These are phyloP conservation scores for Entelexis paramagnoliae DNA, from an alignment of 1,139 yeast species.

Conservation along the genomic window DNA sequence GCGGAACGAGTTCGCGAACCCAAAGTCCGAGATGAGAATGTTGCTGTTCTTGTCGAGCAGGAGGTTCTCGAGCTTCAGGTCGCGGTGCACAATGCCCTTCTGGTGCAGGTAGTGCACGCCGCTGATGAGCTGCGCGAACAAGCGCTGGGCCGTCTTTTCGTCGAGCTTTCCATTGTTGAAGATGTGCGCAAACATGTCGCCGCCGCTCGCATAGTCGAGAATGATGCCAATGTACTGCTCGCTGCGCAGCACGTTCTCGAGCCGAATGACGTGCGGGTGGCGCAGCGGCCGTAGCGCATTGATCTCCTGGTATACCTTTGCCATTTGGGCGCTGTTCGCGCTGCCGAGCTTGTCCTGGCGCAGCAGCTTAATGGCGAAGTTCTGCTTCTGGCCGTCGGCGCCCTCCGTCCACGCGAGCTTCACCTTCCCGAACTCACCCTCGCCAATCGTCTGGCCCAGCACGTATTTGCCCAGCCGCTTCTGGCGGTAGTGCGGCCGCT, in stretches of 20 bases:
- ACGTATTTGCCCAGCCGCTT: slow-evolving; percentile 73
- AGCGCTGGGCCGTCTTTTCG: slow-evolving; percentile 72
- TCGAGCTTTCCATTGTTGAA: slow-evolving; percentile 76
- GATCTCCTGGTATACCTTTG: slow-evolving; percentile 85
- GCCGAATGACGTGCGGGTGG: slow-evolving; percentile 86
- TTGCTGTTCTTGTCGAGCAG: slow-evolving; percentile 70
- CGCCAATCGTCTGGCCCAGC: slow-evolving; percentile 90
- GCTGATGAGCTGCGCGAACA: slow-evolving; percentile 85
- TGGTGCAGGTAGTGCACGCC: slow-evolving; percentile 89
- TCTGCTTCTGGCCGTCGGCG: slow-evolving; percentile 42
- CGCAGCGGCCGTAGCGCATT: slow-evolving; percentile 74
- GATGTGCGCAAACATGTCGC: slow-evolving; percentile 90
- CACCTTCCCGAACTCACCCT: slow-evolving; percentile 96
- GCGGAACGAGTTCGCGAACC: slow-evolving; percentile 83
- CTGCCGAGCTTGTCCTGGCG: slow-evolving; percentile 76
- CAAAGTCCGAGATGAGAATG: slow-evolving; percentile 72
- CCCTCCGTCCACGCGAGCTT: slow-evolving; percentile 93
- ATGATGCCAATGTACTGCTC: slow-evolving; percentile 95
- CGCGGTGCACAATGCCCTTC: slow-evolving; percentile 74
- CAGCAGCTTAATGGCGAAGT: slow-evolving; percentile 84
- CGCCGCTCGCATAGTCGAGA: slow-evolving; percentile 92
- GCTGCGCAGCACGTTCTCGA: slow-evolving; percentile 87
- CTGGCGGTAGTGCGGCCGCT: slow-evolving; percentile 22
- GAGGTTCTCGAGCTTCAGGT: slow-evolving; percentile 59
- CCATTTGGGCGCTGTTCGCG: slow-evolving; percentile 65